phyloP scores from a whole-genome alignment of 257 asterid species.

The Salvia miltiorrhiza region DNA sequence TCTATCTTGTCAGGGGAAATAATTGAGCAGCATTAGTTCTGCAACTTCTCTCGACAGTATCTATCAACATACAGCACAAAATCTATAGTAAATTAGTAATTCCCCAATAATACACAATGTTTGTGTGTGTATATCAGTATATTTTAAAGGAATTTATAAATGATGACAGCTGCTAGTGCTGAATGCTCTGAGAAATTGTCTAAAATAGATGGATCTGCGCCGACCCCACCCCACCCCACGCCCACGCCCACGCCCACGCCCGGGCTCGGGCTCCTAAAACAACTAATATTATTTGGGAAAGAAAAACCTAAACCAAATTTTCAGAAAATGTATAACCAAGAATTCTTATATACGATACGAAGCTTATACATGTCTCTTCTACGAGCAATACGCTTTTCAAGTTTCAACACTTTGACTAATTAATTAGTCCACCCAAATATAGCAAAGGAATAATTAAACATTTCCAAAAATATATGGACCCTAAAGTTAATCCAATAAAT shows the following conservation, averaged over 20 bases:
- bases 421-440: too few species aligned
- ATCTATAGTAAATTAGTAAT: not conserved
- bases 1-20: not conserved
- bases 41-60: not conserved
- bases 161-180: slow-evolving; percentile 6
- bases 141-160: not conserved
- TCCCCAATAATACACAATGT: not conserved
- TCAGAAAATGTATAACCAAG: not conserved
- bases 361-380: not conserved
- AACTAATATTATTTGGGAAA: not conserved
- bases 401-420: too few species aligned
- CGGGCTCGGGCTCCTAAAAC: not conserved
- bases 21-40: too few species aligned
- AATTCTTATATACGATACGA: not conserved
- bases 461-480: too few species aligned
- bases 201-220: not conserved
- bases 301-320: not conserved
- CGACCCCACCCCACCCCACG: not conserved
- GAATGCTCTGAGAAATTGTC: not conserved
- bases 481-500: too few species aligned
- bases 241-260: not conserved
- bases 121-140: too few species aligned
- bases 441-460: too few species aligned
- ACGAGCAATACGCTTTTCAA: too few species aligned
- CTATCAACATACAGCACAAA: not conserved